A percentile compares a stretch with the other conserved stretches of the same genome.
These are phyloP conservation scores for Arbutus unedo DNA, from an alignment of 148 eudicot species.

Conservation along the genomic window DNA sequence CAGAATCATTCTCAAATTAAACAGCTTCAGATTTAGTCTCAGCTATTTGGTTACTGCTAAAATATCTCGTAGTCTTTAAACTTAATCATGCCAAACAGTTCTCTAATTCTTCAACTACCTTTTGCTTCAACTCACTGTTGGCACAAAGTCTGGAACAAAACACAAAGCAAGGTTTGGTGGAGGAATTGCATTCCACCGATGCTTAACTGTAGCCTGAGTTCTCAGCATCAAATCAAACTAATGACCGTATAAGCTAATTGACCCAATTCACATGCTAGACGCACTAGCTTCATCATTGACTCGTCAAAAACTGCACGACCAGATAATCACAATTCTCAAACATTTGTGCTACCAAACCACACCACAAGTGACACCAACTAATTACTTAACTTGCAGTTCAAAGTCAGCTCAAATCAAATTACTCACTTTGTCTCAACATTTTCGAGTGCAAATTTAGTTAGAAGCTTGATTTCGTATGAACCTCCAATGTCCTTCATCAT, in stretches of 20 bases:
- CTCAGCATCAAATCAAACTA: neutral
- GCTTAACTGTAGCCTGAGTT: neutral
- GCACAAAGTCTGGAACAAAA: neutral
- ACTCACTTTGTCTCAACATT: too few species aligned
- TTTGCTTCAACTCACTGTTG: neutral
- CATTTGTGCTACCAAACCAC: neutral
- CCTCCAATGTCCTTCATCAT: too few species aligned
- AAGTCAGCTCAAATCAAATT: neutral
- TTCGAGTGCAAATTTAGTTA: too few species aligned
- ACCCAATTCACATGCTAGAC: neutral
- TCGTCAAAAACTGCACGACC: neutral
- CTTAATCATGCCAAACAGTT: neutral
- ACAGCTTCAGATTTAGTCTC: neutral
- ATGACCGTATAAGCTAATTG: neutral
- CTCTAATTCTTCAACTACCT: neutral
- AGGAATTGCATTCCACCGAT: neutral
- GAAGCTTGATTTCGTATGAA: neutral
- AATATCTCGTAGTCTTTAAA: neutral
- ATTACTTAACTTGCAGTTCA: neutral
- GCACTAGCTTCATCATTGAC: conserved; percentile 2
- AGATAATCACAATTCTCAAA: neutral
- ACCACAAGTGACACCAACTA: neutral
- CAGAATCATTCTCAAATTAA: neutral
- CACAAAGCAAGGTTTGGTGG: neutral
- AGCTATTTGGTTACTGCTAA: conserved; percentile 1